A percentile compares a stretch with the other conserved stretches of the same genome.
phyloP scores from a whole-genome alignment of 257 asterid species.

The Petunia axillaris region DNA sequence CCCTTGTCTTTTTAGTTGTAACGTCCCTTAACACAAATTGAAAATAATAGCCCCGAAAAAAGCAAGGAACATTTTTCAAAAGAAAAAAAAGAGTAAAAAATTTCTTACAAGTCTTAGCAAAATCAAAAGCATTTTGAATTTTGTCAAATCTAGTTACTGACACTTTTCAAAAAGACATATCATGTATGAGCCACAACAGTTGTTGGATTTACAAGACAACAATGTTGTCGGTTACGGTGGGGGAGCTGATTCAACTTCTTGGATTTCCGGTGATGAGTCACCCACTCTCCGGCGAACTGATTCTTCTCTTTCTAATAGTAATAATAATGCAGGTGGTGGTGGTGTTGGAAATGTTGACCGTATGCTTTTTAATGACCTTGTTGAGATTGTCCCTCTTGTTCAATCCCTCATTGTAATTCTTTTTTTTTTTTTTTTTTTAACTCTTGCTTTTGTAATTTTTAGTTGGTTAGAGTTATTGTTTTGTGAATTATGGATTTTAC shows the following conservation, averaged over 20 bases:
- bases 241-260: conserved; percentile 66
- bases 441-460: not conserved
- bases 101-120: conserved; percentile 8
- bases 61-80: not conserved
- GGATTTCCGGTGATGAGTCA: conserved; percentile 67
- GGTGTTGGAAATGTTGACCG: conserved; percentile 68
- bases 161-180: too few species aligned
- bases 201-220: conserved; percentile 68
- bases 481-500: not conserved
- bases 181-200: conserved; percentile 54
- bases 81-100: not conserved
- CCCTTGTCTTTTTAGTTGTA: not conserved
- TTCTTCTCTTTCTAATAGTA: conserved; percentile 49
- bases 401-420: conserved; percentile 78
- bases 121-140: conserved; percentile 16
- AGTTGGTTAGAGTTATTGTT: not conserved
- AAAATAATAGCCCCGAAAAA: not conserved
- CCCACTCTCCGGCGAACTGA: conserved; percentile 40
- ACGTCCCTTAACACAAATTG: conserved; percentile 6
- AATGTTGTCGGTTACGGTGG: conserved; percentile 35
- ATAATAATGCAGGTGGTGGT: too few species aligned
- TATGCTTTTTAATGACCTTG: conserved; percentile 63
- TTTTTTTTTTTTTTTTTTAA: not conserved
- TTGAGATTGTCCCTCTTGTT: conserved; percentile 89
- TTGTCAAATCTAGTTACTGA: conserved; percentile 1